Evolutionary conservation across 116 monocot species (phyloP).

Genomic region (Dioscorea cayenensis): DNA sequence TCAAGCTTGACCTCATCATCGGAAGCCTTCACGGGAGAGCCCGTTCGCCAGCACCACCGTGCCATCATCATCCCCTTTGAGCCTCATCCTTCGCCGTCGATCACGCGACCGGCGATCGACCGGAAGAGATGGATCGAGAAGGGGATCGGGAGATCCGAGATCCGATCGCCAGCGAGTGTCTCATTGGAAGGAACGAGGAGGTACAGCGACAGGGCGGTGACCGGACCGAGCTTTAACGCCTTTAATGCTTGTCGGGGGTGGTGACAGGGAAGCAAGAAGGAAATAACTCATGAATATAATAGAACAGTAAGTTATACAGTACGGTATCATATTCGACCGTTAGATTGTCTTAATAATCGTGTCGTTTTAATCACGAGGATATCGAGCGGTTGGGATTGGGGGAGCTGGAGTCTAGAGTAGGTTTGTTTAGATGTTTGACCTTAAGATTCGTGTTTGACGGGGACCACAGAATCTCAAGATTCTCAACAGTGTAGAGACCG

Average conservation of each 20-base stretch:
- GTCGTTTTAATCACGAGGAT: no score
- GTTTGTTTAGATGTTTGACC: no score
- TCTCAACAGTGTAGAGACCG: no score
- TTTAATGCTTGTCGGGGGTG: background rate
- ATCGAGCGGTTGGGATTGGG: no score
- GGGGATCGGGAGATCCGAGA: background rate
- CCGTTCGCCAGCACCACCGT: slow-evolving; percentile 22
- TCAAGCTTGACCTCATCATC: slow-evolving; percentile 44
- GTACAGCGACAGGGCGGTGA: background rate
- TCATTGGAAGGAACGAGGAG: background rate
- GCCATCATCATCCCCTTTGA: background rate
- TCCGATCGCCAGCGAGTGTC: background rate
- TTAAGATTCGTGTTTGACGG: no score
- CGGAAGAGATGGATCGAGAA: background rate
- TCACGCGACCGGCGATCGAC: background rate
- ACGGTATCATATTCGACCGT: no score
- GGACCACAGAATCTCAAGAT: no score
- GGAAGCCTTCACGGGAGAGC: slow-evolving; percentile 3
- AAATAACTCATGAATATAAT: no score
- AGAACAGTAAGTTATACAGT: no score
- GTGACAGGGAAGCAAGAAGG: no score
- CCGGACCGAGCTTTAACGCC: background rate
- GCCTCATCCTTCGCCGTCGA: background rate
- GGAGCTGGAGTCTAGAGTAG: no score
- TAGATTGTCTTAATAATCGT: no score